Evolutionary conservation across 768 basidiomycete genomes (phyloP), one percentile per base, ranked within the genome.

Genomic region (Dentipellis sp.): DNA sequence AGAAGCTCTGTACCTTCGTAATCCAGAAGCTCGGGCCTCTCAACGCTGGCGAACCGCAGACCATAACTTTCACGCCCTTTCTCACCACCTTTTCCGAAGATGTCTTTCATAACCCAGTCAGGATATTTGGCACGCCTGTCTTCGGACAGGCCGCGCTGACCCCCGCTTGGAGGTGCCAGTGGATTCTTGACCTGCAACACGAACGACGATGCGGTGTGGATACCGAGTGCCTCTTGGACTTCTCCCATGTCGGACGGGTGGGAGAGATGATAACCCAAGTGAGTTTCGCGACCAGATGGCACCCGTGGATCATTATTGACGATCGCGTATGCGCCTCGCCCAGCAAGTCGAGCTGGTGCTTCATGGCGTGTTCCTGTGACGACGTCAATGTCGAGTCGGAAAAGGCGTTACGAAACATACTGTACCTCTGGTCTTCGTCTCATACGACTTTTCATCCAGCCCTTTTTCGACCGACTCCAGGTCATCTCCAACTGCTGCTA

Each of bases 341-440:
- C 83, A 1, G 75, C 80, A 19, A 83, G 71, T 6, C 82, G 77
- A 0, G 75, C 76, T 0, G 78, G 70, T 3, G 69, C 77, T 57
- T 79, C 74, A 53, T 82, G 78, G 11, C 83, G 73, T 0, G 74
- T 72, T 7, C 80, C 81, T 79, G 29, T 56, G 6, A 48, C 6
- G 7, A 19, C 22, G 10, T 17, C 12, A 21, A 34, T 8, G 39
- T 34, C 34, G 9, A 35, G 17, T 10, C 12, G 10, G 16, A 35
- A 19, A 17, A 38, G 21, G 22, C 34, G 6, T 4, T 62, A 16
- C n/a, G 35, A n/a, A 21, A 36, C 68, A 37, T 37, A 79, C n/a
- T n/a, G n/a, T n/a, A n/a, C 81, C 80, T 66, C 76, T 69, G 8
- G 82, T 85, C 66, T 82, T 83, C 0, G 83, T 86, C 61, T 83